Evolutionary conservation across 805 yeast genomes (phyloP).

Genomic region (Yamadazyma paraphyllophila): DNA sequence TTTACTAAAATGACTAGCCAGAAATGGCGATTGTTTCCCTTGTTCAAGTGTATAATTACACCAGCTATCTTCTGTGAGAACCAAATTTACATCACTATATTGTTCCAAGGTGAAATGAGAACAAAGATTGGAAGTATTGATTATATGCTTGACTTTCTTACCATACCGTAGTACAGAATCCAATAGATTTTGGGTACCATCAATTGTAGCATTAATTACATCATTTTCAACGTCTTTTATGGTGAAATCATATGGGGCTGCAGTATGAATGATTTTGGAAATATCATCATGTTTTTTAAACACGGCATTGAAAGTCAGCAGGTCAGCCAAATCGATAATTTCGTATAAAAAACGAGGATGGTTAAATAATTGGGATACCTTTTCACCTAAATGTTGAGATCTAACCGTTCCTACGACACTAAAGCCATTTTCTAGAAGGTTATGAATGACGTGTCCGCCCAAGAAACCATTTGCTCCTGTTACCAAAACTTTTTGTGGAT

Average conservation of each 20-base stretch:
- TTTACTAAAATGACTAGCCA: constrained; percentile 25
- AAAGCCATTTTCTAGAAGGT: constrained; percentile 37
- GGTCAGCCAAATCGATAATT: constrained; percentile 16
- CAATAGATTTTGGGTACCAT: constrained; percentile 38
- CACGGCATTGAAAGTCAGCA: constrained; percentile 23
- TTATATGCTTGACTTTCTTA: constrained; percentile 43
- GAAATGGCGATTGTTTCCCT: constrained; percentile 10
- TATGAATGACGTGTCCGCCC: constrained; percentile 47
- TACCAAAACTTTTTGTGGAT: constrained; percentile 34
- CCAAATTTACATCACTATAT: constrained; percentile 11
- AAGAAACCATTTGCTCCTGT: constrained; percentile 57
- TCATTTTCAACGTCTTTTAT: constrained; percentile 18
- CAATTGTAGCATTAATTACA: constrained; percentile 25
- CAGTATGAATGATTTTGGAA: constrained; percentile 25
- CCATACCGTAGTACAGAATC: constrained; percentile 43
- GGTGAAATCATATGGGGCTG: constrained; percentile 25
- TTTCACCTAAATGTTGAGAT: constrained; percentile 39
- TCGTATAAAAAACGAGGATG: constrained; percentile 13
- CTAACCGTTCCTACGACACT: constrained; percentile 52
- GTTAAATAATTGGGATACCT: constrained; percentile 18
- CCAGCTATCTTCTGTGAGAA: constrained; percentile 10
- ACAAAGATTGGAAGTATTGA: constrained; percentile 45
- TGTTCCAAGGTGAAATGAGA: constrained; percentile 18
- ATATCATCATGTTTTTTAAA: constrained; percentile 25
- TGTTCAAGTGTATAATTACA: constrained; percentile 2